Conservation (phyloP, 164 flowering plant species). For the Chloranthus sessilifolius region DNA sequence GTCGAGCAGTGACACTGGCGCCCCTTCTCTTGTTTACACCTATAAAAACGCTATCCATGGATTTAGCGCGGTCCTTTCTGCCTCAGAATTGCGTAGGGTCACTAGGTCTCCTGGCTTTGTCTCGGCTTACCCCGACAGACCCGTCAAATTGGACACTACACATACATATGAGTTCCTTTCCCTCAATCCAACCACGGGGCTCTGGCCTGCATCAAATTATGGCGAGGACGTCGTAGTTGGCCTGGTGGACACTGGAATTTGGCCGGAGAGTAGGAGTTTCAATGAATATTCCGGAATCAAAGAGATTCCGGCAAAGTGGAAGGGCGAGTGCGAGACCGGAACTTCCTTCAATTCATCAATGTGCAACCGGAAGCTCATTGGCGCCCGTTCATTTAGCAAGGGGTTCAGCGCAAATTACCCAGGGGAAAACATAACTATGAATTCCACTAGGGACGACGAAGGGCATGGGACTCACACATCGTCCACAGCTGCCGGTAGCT, state of each 20-base stretch:
- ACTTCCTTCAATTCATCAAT: constrained; percentile 37
- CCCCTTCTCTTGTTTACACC: constrained; percentile 23
- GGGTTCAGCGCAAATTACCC: constrained; percentile 22
- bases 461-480: constrained; percentile 74
- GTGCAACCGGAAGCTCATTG: constrained; percentile 65
- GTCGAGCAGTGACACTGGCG: constrained; percentile 2
- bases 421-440: constrained; percentile 27
- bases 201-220: constrained; percentile 49
- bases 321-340: constrained; percentile 46
- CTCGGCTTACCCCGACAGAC: constrained; percentile 26
- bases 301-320: constrained; percentile 48
- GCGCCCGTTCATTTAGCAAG: constrained; percentile 55
- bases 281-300: constrained; percentile 46
- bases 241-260: constrained; percentile 54
- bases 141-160: constrained; percentile 41
- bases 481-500: constrained; percentile 52
- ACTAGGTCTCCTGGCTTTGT: constrained; percentile 30
- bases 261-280: constrained; percentile 70
- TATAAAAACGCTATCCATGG: constrained; percentile 44
- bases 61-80: constrained; percentile 30
- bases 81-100: constrained; percentile 13
- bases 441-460: constrained; percentile 42
- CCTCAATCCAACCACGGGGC: constrained; percentile 30
- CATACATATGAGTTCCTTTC: constrained; percentile 42
- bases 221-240: constrained; percentile 61